Base-by-base conservation (phyloP, 2,329 filamentous ascomycete genomes). In the Aspergillus udagawae region DNA sequence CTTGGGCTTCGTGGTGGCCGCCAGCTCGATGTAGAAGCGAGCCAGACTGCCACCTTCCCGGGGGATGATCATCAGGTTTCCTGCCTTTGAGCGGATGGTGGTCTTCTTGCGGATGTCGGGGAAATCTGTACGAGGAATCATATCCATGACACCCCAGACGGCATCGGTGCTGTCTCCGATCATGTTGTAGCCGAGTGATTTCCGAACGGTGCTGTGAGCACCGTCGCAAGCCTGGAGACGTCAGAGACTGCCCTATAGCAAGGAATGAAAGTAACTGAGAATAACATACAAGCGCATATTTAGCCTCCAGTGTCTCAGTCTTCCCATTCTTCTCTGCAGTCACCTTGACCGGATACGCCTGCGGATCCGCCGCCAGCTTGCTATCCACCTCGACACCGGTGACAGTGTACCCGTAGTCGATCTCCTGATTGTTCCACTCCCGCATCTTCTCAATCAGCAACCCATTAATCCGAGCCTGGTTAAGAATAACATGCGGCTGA, bases 11-110 rank as follows among this genome's bases (percentile, higher is more conserved):
- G 79, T 82, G 5, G 79, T 77, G 0, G 66, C 65, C 0, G 80
- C 79, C 1, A 88, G 68, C 66, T 88, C 81, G 55, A 87, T 84
- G 68, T 87, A 88, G 67, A 87, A 83, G 14, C 86, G 81, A 1
- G 82, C 82, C 60, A 88, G 71, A 51, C 80, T 80, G 1, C 81
- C 80, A 3, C 80, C 80, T 67, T 83, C 80, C n/a, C 80, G 76
- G 0, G 80, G 80, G 42, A 83, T 83, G 54, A 82, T 78, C 63
- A 81, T 60, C 12, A 82, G 56, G 21, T 75, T 80, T 3, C 80
- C 80, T 0, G 73, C 66, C 3, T 76, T 61, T 3, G 77, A 77
- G 50, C 80, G 79, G 49, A 82, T 72, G 0, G 77, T 80, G 25
- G 72, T 73, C 65, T 82, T 82, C 41, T 79, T 79, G 12, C 80